Evolutionary conservation across 768 basidiomycete genomes (phyloP), one percentile per base, ranked within the genome.

Genomic region (Chalciporus sphaerocephalus): DNA sequence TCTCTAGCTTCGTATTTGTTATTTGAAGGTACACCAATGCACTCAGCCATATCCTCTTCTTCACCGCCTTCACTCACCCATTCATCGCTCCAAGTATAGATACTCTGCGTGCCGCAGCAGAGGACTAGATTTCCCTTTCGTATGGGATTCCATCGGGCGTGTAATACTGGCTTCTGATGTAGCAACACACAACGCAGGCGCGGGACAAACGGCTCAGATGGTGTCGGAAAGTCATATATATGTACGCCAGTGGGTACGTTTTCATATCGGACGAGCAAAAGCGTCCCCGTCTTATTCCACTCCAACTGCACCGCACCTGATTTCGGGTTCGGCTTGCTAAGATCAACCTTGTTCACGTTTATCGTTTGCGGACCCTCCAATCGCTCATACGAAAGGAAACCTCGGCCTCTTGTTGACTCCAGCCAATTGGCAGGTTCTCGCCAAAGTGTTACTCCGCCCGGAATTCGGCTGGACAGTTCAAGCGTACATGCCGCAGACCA

Each of bases 21-120:
- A 87, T 88, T 80, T n/a, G 85, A 78, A 25, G 93, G 93, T 4
- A 96, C 80, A 6, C 89, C 89, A 25, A 94, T 79, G 55, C 91
- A 94, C 64, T 95, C 93, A 3, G 91, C 90, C 67, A 92, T 85
- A 57, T 92, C 91, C 50, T 70, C 67, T 57, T 80, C 82, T 35
- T 76, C 76, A 4, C 73, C 76, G 5, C 65, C 71, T 36, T 80
- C 80, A 22, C 73, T 74, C 13, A 80, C 66, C 86, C 85, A 89
- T 56, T 91, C 88, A 50, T 89, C 87, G 52, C 84, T 88, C 89
- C 89, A 92, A 7, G 74, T 79, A 62, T 85, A 88, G 18, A 89
- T 60, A 43, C 83, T 80, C 44, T 77, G 76, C 39, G 66, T 75
- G 10, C 83, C 84, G 54, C 83, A 87, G 51, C 85, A 85, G 8